Evolutionary conservation across 108 stramenopile species (phyloP).

Genomic region (Mayamaea pseudoterrestris): DNA sequence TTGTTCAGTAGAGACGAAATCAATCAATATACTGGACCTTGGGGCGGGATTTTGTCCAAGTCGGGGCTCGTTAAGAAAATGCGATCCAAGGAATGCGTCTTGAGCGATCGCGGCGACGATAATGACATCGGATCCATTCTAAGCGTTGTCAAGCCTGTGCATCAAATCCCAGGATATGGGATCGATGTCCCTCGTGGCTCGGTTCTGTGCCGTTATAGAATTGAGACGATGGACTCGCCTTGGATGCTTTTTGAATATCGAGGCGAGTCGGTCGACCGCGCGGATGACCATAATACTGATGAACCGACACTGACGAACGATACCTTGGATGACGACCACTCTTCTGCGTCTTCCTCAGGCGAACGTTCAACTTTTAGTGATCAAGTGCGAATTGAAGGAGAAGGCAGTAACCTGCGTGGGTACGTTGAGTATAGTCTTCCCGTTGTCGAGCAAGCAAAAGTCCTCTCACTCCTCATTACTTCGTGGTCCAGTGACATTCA

Average conservation of each 20-base stretch:
- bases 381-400: constrained; percentile 4
- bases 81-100: neutral
- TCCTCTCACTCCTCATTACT: no score
- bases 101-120: neutral
- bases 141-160: neutral
- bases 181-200: neutral
- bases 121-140: neutral
- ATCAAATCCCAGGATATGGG: neutral
- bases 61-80: neutral
- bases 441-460: no score
- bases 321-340: no score
- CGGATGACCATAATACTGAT: neutral
- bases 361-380: no score
- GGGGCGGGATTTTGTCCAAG: neutral
- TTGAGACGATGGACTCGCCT: neutral
- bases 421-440: no score
- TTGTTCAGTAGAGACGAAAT: neutral
- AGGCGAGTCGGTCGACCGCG: neutral
- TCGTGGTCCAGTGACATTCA: constrained; percentile 54
- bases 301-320: neutral
- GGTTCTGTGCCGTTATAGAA: neutral
- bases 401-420: constrained; percentile 7
- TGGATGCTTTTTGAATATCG: neutral
- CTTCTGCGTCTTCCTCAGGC: no score
- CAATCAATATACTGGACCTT: no score